Conservation (phyloP, 2,329 filamentous ascomycete genomes). For the Ramularia collo-cygni region DNA sequence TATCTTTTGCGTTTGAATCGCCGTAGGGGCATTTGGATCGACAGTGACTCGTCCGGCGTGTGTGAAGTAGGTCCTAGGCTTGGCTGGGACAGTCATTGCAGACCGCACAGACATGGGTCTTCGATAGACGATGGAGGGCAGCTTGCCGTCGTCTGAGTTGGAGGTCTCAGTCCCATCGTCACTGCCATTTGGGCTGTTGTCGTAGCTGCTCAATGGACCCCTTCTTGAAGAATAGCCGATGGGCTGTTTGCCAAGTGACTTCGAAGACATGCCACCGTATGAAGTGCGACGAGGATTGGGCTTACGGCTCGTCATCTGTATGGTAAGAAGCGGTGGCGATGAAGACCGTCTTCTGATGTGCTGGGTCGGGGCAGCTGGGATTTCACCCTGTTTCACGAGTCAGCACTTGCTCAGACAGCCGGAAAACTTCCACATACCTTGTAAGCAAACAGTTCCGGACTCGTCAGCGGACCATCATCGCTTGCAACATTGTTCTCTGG, state of each 20-base stretch:
- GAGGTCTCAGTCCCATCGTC: constrained; percentile 13
- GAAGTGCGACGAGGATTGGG: constrained; percentile 8
- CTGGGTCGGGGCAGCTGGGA: too few relatives aligned
- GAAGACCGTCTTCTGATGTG: too few relatives aligned
- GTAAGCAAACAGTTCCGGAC: constrained; percentile 19
- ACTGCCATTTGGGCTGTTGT: constrained; percentile 20
- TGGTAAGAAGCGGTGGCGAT: too few relatives aligned
- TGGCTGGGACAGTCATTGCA: constrained; percentile 9
- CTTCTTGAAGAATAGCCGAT: constrained; percentile 12
- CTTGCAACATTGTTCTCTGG: constrained; percentile 20
- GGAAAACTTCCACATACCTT: constrained; percentile 19
- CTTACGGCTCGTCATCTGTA: too few relatives aligned
- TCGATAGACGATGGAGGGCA: constrained; percentile 8
- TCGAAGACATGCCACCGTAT: constrained; percentile 8
- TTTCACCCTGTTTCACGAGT: too few relatives aligned
- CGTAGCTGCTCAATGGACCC: constrained; percentile 20
- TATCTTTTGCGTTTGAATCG: background rate
- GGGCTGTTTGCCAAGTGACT: constrained; percentile 2
- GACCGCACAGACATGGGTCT: constrained; percentile 10
- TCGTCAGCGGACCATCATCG: constrained; percentile 9
- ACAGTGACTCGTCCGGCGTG: constrained; percentile 23
- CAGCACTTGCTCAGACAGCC: too few relatives aligned
- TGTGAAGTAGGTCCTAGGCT: constrained; percentile 24
- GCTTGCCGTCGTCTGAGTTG: constrained; percentile 15
- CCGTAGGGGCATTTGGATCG: constrained; percentile 6